phyloP scores from a whole-genome alignment of 768 basidiomycete genomes.

The Sistotremastrum niveocremeum region DNA sequence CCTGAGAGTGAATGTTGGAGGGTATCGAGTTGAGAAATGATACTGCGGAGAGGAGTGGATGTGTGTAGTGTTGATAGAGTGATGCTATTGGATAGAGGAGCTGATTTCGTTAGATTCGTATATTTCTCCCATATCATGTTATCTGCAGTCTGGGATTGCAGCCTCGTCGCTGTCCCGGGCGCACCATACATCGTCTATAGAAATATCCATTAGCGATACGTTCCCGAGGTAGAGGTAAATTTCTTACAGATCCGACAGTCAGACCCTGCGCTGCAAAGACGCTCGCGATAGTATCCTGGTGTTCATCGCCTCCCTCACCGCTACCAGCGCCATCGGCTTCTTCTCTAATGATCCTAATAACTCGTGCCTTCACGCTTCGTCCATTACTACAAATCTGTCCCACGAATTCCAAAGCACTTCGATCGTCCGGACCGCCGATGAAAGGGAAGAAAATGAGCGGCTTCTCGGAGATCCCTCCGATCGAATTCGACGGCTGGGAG shows the following conservation, averaged over 20 bases:
- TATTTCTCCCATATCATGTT: constrained; percentile 61
- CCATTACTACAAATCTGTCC: constrained; percentile 64
- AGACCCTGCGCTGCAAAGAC: constrained; percentile 17
- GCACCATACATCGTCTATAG: constrained; percentile 64
- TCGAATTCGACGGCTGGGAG: constrained; percentile 1
- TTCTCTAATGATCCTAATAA: constrained; percentile 44
- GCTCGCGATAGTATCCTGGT: constrained; percentile 17
- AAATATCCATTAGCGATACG: constrained; percentile 11
- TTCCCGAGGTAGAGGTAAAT: background rate
- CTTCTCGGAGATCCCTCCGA: constrained; percentile 14
- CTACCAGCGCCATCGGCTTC: constrained; percentile 2
- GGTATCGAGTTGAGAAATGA: constrained; percentile 2
- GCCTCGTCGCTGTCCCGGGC: constrained; percentile 42
- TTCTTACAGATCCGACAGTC: constrained; percentile 37
- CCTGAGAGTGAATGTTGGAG: background rate
- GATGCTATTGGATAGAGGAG: constrained; percentile 11
- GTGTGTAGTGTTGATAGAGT: constrained; percentile 7
- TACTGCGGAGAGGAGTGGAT: constrained; percentile 13
- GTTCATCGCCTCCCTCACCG: constrained; percentile 18
- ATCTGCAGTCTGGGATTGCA: constrained; percentile 81
- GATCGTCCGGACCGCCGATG: constrained; percentile 90
- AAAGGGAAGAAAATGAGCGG: constrained; percentile 79
- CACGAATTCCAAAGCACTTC: constrained; percentile 73
- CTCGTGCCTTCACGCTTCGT: constrained; percentile 53
- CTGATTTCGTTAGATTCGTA: constrained; percentile 21